Evolutionary conservation across 2,329 filamentous ascomycete species (phyloP).

Genomic region (Amauroascus verrucosus): DNA sequence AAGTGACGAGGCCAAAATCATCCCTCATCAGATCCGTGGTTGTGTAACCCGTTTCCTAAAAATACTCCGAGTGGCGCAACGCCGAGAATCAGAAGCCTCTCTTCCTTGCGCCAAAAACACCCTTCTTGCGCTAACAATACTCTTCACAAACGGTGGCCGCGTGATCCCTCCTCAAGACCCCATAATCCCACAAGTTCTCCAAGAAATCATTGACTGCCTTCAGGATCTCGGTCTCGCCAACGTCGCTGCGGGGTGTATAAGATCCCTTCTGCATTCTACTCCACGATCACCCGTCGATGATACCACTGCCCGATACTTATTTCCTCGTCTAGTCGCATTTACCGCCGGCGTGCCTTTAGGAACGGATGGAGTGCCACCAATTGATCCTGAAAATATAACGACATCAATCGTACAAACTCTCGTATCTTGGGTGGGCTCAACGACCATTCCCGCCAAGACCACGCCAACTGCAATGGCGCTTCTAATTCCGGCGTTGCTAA

Average conservation of each 20-base stretch:
- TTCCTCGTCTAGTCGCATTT: constrained; percentile 68
- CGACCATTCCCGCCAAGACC: constrained; percentile 25
- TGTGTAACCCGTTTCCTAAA: constrained; percentile 73
- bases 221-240: constrained; percentile 53
- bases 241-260: constrained; percentile 80
- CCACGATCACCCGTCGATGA: constrained; percentile 56
- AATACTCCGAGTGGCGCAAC: constrained; percentile 47
- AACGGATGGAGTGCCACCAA: constrained; percentile 49
- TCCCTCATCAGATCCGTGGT: constrained; percentile 65
- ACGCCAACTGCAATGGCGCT: constrained; percentile 54
- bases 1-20: constrained; percentile 33
- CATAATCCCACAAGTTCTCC: constrained; percentile 62
- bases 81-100: constrained; percentile 55
- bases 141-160: constrained; percentile 71
- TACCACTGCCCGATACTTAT: constrained; percentile 61
- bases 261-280: constrained; percentile 60
- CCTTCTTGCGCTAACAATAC: constrained; percentile 74
- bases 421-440: constrained; percentile 54
- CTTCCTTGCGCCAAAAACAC: constrained; percentile 88
- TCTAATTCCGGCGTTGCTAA: constrained; percentile 65
- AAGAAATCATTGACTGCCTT: constrained; percentile 77
- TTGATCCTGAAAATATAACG: constrained; percentile 66
- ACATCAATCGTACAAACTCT: constrained; percentile 62
- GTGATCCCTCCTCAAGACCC: constrained; percentile 64
- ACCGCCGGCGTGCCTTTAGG: constrained; percentile 44